Conservation (phyloP, 2,329 filamentous ascomycete species). For the Cucurbitaria berberidis region DNA sequence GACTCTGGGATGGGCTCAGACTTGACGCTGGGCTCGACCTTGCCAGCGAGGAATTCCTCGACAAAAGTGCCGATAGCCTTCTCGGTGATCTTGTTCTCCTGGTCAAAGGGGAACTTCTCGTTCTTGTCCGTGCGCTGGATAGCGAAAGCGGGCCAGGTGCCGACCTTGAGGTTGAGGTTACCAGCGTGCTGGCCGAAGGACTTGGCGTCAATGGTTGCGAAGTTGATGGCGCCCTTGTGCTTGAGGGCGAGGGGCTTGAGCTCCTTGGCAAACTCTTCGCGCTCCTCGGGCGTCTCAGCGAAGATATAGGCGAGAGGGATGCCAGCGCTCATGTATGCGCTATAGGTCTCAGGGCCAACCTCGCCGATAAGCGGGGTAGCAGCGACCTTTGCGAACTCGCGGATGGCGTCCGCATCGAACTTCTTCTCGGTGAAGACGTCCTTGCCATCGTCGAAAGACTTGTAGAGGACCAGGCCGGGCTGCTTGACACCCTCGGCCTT, state of each 20-base stretch:
- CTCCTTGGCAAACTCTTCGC: conserved; percentile 74
- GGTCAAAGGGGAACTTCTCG: conserved; percentile 94
- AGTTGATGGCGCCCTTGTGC: conserved; percentile 94
- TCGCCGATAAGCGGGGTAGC: conserved; percentile 92
- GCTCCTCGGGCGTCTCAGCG: conserved; percentile 89
- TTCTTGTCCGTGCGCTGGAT: conserved; percentile 97
- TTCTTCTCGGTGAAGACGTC: conserved; percentile 78
- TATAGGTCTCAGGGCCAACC: conserved; percentile 96
- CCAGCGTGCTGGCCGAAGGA: conserved; percentile 90
- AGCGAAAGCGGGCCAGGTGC: conserved; percentile 96
- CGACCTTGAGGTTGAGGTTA: conserved; percentile 95
- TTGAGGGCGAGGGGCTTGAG: conserved; percentile 89
- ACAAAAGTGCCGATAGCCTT: conserved; percentile 82
- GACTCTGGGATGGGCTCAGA: conserved; percentile 95
- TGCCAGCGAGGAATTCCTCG: conserved; percentile 81
- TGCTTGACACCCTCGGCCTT: conserved; percentile 88
- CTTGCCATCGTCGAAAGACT: conserved; percentile 97
- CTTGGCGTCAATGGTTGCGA: conserved; percentile 96
- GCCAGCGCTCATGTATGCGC: conserved; percentile 89
- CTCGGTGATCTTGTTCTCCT: conserved; percentile 77
- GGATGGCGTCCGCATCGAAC: conserved; percentile 81
- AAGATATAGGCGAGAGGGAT: conserved; percentile 98
- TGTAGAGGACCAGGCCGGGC: conserved; percentile 92
- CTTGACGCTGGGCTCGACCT: conserved; percentile 96
- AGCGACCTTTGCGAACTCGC: conserved; percentile 80